Evolutionary conservation across 257 asterid genomes (phyloP), one percentile per base, ranked within the genome.

Genomic region (Przewalskia tangutica): DNA sequence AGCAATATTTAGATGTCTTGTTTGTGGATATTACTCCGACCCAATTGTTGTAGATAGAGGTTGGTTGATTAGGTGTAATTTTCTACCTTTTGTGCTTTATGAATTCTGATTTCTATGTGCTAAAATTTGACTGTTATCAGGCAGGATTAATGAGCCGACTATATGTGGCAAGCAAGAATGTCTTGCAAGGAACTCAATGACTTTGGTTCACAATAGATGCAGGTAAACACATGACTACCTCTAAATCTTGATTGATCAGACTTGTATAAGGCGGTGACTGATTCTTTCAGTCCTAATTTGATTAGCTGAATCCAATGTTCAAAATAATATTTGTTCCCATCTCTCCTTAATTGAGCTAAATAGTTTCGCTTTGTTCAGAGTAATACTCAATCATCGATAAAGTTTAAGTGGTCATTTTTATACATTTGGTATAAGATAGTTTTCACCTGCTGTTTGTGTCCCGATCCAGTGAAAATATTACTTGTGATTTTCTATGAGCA

Each of bases 181-280:
- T 79, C 97, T 84, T 36, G 92, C 99, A 58, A 88, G 77, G 71
- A 93, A 94, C 85, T 90, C 99, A 80, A 96, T 94, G 99, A 91
- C 97, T 62, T 89, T 96, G 80, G 93, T 94, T 77, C 99, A 96
- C 89, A 96, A 96, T 88, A 86, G 98, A 79, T 94, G 98, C 98
- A 93, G 99, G 98, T 96, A 91, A 86, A 50, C 42, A 50, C 1
- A 60, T 13, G 27, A 27, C 62, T 50, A 50, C 46, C 23, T 7
- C 17, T 75, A 2, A 3, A 48, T 50, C 80, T 34, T 32, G 63
- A 50, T 14, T 27, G 27, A 50, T 75, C 14, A 50, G 50, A 48
- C 27, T 75, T 27, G 27, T 27, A 23, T 75, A 50, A 75, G 63
- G 46, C 3, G 44, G 14, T 23, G 60, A 14, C 14, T 75, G 44